Base-by-base conservation (phyloP, 176 grass and related monocot species). In the Juncus inflexus region DNA sequence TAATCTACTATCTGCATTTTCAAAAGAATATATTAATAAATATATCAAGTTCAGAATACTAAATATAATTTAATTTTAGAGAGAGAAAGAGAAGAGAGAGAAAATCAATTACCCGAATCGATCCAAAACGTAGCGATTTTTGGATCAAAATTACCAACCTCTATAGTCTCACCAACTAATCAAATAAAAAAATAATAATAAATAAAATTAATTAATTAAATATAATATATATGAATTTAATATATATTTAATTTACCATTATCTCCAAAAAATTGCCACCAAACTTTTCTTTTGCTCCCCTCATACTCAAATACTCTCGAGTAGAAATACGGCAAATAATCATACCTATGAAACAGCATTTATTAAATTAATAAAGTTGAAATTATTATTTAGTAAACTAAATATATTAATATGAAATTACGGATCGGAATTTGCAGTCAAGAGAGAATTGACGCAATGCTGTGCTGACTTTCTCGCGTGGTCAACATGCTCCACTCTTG, bases 201-300 rank as follows among this genome's bases (percentile, higher is more conserved):
- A 58, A 10, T 58, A 64, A 77, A 71, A 58, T 10, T 58, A 64
- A 77, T 37, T 75, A 66, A 47, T 47, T 9, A 47, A 47, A 47
- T 9, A 47, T 28, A 12, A 16, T 62, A 39, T 37, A 6, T 12
- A 35, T 15, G 37, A 55, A 70, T 28, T 28, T 28, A 28, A 28
- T 28, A 28, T 28, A 28, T 28, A 28, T 28, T 28, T 28, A 63
- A 4, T 61, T 40, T 77, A 96, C 92, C 92, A 38, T 91, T 96
- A 64, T 96, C 92, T 15, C 92, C 87, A 47, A 88, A 96, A 83
- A 96, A 96, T 62, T 96, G 92, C 92, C 92, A 96, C 92, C 92
- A 96, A 60, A 96, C 14, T 86, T 91, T 96, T 74, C 84, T 86
- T 5, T 79, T 38, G 64, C 84, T 96, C 74, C 91, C 91, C 61